phyloP scores from a whole-genome alignment of 768 basidiomycete species.

The Sutorius australiensis region DNA sequence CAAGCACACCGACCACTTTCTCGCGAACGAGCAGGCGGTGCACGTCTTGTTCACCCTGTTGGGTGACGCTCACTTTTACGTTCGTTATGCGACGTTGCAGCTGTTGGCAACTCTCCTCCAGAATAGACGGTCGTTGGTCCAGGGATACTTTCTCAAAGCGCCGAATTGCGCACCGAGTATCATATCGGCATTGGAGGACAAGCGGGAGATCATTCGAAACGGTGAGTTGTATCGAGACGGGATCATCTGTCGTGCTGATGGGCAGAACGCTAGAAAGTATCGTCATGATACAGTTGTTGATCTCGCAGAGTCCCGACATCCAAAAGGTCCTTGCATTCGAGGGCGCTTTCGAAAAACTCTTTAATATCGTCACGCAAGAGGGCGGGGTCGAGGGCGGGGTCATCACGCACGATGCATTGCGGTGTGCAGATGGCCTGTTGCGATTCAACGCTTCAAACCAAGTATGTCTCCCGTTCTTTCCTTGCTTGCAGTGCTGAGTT shows the following conservation, averaged over 20 bases:
- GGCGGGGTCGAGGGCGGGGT: constrained; percentile 91
- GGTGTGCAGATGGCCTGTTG: constrained; percentile 80
- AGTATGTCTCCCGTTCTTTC: constrained; percentile 39
- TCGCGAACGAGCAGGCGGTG: constrained; percentile 65
- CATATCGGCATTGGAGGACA: constrained; percentile 75
- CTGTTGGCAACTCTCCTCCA: constrained; percentile 75
- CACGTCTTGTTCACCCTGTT: constrained; percentile 78
- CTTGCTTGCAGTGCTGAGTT: constrained; percentile 14
- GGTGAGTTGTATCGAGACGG: constrained; percentile 45
- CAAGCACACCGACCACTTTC: constrained; percentile 76
- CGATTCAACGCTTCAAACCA: constrained; percentile 95
- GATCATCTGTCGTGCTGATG: constrained; percentile 5
- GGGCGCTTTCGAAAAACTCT: constrained; percentile 93
- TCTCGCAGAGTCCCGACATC: constrained; percentile 85
- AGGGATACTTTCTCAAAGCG: constrained; percentile 88
- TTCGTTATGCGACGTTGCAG: constrained; percentile 80
- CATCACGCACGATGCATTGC: constrained; percentile 80
- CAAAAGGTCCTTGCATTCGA: constrained; percentile 97
- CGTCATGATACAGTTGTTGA: constrained; percentile 73
- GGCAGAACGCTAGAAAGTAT: constrained; percentile 62
- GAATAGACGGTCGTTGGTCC: constrained; percentile 77
- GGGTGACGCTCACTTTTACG: constrained; percentile 75
- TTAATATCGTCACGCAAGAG: constrained; percentile 81
- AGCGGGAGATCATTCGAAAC: constrained; percentile 83
- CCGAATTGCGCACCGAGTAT: constrained; percentile 72